phyloP scores from a whole-genome alignment of 768 basidiomycete genomes.

The Amanita polypyramis region DNA sequence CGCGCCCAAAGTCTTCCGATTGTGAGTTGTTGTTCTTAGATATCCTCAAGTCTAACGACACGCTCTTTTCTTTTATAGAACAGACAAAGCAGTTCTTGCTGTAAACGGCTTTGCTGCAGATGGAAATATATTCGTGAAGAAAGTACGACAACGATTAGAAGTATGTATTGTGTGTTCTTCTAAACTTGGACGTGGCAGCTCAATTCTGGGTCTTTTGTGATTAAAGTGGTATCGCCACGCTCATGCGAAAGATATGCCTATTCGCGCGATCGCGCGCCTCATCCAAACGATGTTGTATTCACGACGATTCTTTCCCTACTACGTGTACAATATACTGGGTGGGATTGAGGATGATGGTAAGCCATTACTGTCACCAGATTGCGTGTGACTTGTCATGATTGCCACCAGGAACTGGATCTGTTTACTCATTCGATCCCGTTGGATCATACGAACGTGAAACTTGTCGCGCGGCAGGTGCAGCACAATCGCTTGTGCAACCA shows the following conservation, averaged over 20 bases:
- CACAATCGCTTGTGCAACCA: slow-evolving; percentile 90
- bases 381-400: slow-evolving; percentile 11
- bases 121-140: slow-evolving; percentile 96
- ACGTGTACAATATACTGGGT: slow-evolving; percentile 92
- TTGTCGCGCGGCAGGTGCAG: slow-evolving; percentile 93
- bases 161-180: slow-evolving; percentile 27
- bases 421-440: slow-evolving; percentile 99
- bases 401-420: slow-evolving; percentile 76
- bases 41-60: slow-evolving; percentile 8
- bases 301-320: slow-evolving; percentile 96
- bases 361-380: slow-evolving; percentile 17
- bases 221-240: slow-evolving; percentile 93
- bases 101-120: slow-evolving; percentile 98
- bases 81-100: slow-evolving; percentile 86
- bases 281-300: slow-evolving; percentile 98
- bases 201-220: background rate
- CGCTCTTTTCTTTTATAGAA: slow-evolving; percentile 34
- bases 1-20: slow-evolving; percentile 87
- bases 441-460: slow-evolving; percentile 97
- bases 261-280: slow-evolving; percentile 92
- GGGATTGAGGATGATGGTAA: slow-evolving; percentile 94
- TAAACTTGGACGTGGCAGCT: background rate
- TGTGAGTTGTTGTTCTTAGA: slow-evolving; percentile 42
- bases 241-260: slow-evolving; percentile 95
- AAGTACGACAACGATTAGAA: slow-evolving; percentile 90